These are phyloP conservation scores for Exophiala xenobiotica DNA, from an alignment of 2,329 filamentous ascomycete genomes.

Conservation along the genomic window DNA sequence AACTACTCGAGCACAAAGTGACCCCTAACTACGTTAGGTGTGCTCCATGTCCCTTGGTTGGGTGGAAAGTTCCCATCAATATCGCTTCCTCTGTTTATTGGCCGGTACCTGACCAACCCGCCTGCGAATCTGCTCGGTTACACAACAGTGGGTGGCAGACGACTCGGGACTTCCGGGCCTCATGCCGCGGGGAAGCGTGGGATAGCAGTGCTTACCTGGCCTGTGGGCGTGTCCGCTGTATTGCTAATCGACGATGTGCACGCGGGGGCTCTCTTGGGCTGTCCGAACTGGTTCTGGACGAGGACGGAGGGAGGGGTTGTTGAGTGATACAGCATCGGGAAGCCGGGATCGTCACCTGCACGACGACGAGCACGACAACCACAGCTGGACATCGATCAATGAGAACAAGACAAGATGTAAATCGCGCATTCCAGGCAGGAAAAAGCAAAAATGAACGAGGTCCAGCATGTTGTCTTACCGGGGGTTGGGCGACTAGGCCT, in stretches of 20 bases:
- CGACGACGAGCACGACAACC: neutral
- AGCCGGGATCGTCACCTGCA: conserved; percentile 3
- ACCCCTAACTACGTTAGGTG: neutral
- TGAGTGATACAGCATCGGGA: neutral
- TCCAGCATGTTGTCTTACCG: neutral
- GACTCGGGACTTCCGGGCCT: neutral
- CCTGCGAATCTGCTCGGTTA: neutral
- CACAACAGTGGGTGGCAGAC: too few species aligned
- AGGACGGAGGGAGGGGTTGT: neutral
- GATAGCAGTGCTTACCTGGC: neutral
- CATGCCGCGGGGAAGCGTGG: neutral
- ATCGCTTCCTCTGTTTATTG: neutral
- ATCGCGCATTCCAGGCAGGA: conserved; percentile 11
- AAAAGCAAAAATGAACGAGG: neutral
- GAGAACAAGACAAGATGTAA: conserved; percentile 6
- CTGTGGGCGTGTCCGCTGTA: neutral
- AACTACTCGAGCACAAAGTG: neutral
- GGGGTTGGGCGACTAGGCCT: neutral
- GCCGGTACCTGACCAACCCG: neutral
- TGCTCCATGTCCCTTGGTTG: neutral
- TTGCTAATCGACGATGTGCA: neutral
- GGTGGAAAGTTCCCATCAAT: too few species aligned
- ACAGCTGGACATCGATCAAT: conserved; percentile 1
- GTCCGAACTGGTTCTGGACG: neutral
- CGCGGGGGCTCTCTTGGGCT: neutral